These are phyloP conservation scores for Rhodotorula sp. DNA, from an alignment of 1,284 basidiomycete genomes.

Conservation along the genomic window DNA sequence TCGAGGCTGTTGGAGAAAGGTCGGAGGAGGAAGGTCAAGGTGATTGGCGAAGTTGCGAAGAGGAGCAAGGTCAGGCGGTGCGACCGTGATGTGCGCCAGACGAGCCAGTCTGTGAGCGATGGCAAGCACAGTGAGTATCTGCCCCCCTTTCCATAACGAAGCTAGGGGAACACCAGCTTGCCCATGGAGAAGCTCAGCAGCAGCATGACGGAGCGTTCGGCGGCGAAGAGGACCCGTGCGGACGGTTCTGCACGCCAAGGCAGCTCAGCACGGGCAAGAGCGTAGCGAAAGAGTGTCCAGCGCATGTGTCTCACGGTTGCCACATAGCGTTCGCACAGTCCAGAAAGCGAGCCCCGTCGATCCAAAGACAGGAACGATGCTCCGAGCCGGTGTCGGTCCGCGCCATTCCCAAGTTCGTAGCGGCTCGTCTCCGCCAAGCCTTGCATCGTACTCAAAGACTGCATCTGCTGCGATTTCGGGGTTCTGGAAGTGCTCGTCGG, in stretches of 20 bases:
- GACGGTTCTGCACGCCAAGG: slow-evolving; percentile 13
- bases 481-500: slow-evolving; percentile 50
- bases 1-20: slow-evolving; percentile 49
- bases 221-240: slow-evolving; percentile 29
- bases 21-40: slow-evolving; percentile 46
- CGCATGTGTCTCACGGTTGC: slow-evolving; percentile 2
- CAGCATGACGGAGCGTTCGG: slow-evolving; percentile 37
- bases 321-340: slow-evolving; percentile 12
- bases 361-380: slow-evolving; percentile 39
- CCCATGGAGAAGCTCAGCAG: slow-evolving; percentile 34
- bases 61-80: slow-evolving; percentile 22
- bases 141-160: no score
- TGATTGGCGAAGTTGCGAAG: slow-evolving; percentile 41
- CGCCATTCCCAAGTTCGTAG: slow-evolving; percentile 43
- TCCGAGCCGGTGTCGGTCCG: slow-evolving; percentile 36
- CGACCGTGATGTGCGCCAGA: background rate
- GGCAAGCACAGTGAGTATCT: background rate
- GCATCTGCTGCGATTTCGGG: slow-evolving; percentile 43
- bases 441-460: slow-evolving; percentile 29
- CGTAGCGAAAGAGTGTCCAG: background rate
- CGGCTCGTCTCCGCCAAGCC: background rate
- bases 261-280: background rate
- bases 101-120: background rate
- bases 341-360: slow-evolving; percentile 33
- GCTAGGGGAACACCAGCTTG: slow-evolving; percentile 12